Evolutionary conservation across 2,329 filamentous ascomycete species (phyloP), one percentile per base, ranked within the genome.

Genomic region (Keithomyces neogunnii): DNA sequence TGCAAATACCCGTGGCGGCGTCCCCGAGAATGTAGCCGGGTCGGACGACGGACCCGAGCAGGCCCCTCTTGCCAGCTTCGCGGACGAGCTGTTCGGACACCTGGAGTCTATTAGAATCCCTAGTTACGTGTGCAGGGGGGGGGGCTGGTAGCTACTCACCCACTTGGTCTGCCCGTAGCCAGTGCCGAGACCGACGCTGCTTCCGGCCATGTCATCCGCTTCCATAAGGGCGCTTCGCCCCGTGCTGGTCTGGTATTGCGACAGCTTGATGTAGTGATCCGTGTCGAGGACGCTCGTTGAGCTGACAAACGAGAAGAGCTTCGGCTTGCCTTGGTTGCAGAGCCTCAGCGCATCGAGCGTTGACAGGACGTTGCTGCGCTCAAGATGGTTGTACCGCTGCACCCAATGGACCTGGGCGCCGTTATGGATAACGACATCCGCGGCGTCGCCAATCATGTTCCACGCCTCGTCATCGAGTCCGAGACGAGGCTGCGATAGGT

Each of bases 131-230:
- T n/a, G 36, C 19, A 19, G 19, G 19, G 9, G 5, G 10, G 10
- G 8, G 36, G 36, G 36, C 10, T 13, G 10, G 36, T 13, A 38
- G 36, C 3, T 13, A 45, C 42, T 45, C 38, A 81, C 87, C 90
- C 90, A 96, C 71, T 97, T 96, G 57, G 81, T 83, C 67, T 96
- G 91, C 2, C 92, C 91, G 61, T 96, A 96, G 4, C 92, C 91
- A 1, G 88, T 96, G 39, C 82, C 83, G 2, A 96, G 81, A 33
- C 88, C 88, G 49, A 74, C 82, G 39, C 82, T 77, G 61, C 88
- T 91, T 49, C 90, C 89, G 58, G 81, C 73, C 55, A 96, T 75
- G 57, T 92, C 84, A 63, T 96, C 91, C 0, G 75, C 76, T 66
- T 96, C 92, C 28, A 77, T 73, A n/a, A 96, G 78, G 11, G 81